Percentiles rank a stretch among this genome's conserved stretches.
phyloP scores from a whole-genome alignment of 805 yeast genomes.

The Teunomyces gatunensis region DNA sequence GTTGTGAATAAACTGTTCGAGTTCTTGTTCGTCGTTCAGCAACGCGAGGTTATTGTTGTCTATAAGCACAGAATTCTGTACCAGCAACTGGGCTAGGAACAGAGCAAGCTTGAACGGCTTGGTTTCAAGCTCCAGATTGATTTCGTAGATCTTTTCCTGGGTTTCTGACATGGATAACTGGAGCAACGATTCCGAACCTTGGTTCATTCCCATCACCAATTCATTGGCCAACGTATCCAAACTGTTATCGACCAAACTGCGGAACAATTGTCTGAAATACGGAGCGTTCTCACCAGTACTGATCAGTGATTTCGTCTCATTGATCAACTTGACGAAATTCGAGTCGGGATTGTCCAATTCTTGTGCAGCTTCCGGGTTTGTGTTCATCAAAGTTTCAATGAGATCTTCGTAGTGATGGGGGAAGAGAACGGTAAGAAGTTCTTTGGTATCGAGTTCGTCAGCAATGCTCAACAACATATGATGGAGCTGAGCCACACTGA shows the following conservation, averaged over 20 bases:
- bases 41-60: constrained; percentile 34
- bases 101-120: constrained; percentile 56
- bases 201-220: constrained; percentile 27
- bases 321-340: constrained; percentile 37
- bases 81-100: constrained; percentile 63
- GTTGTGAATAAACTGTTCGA: constrained; percentile 37
- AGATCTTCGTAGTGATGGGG: constrained; percentile 38
- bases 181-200: constrained; percentile 10
- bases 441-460: constrained; percentile 9
- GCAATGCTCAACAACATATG: constrained; percentile 22
- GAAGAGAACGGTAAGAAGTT: constrained; percentile 19
- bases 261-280: constrained; percentile 28
- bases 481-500: constrained; percentile 61
- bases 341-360: constrained; percentile 37
- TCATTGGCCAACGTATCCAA: constrained; percentile 35
- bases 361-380: constrained; percentile 41
- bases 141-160: constrained; percentile 17
- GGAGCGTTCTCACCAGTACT: constrained; percentile 20
- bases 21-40: not conserved
- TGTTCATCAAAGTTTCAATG: constrained; percentile 48
- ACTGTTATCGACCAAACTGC: constrained; percentile 31
- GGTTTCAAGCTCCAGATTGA: constrained; percentile 8
- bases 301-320: constrained; percentile 46
- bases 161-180: constrained; percentile 10
- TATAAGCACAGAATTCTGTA: constrained; percentile 56